These are phyloP conservation scores for Polyporus tsugae DNA, from an alignment of 1,284 basidiomycete genomes.

Conservation along the genomic window DNA sequence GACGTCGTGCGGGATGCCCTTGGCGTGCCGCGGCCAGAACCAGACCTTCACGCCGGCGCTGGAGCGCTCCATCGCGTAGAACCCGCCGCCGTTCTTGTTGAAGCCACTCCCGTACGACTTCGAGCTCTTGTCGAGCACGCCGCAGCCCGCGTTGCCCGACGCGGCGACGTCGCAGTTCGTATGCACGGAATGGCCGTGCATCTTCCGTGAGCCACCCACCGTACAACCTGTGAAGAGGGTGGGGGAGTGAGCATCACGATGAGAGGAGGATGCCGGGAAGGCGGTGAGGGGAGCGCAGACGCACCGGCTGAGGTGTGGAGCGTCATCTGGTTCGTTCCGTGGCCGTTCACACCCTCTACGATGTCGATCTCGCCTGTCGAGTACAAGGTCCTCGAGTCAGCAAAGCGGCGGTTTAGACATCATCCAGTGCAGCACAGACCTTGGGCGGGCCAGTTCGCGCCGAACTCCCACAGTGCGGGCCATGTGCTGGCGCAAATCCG, in stretches of 20 bases:
- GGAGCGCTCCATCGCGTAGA: conserved; percentile 62
- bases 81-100: conserved; percentile 66
- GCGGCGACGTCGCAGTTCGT: conserved; percentile 61
- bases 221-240: background rate
- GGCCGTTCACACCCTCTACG: conserved; percentile 71
- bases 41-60: conserved; percentile 59
- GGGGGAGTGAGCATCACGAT: background rate
- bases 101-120: conserved; percentile 57
- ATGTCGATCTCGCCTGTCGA: conserved; percentile 71
- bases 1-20: conserved; percentile 56
- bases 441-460: conserved; percentile 33
- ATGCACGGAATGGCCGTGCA: conserved; percentile 8
- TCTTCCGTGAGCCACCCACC: conserved; percentile 27
- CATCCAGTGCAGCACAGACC: conserved; percentile 30
- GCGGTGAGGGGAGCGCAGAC: background rate
- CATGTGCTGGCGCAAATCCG: background rate
- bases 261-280: background rate
- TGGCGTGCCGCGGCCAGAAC: conserved; percentile 62
- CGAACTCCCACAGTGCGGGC: background rate
- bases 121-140: conserved; percentile 53
- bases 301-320: conserved; percentile 65
- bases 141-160: conserved; percentile 69
- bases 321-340: conserved; percentile 61
- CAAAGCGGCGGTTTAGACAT: no score
- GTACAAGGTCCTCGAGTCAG: no score